Percentiles rank a stretch among this genome's conserved stretches.
phyloP scores from a whole-genome alignment of 345 rosid genomes.

The Microcos paniculata region DNA sequence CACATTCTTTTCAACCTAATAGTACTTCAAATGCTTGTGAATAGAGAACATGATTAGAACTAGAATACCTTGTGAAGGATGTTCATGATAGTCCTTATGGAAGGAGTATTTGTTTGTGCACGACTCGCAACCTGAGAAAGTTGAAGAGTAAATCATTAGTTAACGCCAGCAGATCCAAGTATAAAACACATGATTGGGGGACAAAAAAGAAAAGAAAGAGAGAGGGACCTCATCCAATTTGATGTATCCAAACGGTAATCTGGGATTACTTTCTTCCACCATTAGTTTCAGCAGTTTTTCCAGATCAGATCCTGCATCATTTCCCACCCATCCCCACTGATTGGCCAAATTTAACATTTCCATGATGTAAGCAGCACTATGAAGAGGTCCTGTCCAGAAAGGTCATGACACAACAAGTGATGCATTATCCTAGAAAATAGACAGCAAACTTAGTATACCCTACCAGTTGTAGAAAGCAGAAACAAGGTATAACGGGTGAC shows the following conservation, averaged over 20 bases:
- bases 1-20: background rate
- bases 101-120: conserved; percentile 73
- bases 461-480: background rate
- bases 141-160: background rate
- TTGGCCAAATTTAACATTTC: conserved; percentile 69
- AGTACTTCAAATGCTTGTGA: background rate
- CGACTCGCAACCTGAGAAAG: conserved; percentile 70
- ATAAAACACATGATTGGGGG: background rate
- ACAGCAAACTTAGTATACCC: conserved; percentile 1
- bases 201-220: background rate
- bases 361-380: conserved; percentile 46
- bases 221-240: conserved; percentile 71
- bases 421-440: conserved; percentile 36
- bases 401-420: conserved; percentile 55
- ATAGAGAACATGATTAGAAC: background rate
- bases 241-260: conserved; percentile 78
- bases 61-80: conserved; percentile 46
- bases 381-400: conserved; percentile 88
- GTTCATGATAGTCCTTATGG: conserved; percentile 58
- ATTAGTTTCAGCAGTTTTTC: conserved; percentile 67
- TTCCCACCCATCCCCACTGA: conserved; percentile 73
- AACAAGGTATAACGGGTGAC: background rate
- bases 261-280: conserved; percentile 83
- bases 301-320: conserved; percentile 50
- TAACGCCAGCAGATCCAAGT: background rate